Base-by-base conservation (phyloP, 2,329 filamentous ascomycete species). In the Xylariales sp. region DNA sequence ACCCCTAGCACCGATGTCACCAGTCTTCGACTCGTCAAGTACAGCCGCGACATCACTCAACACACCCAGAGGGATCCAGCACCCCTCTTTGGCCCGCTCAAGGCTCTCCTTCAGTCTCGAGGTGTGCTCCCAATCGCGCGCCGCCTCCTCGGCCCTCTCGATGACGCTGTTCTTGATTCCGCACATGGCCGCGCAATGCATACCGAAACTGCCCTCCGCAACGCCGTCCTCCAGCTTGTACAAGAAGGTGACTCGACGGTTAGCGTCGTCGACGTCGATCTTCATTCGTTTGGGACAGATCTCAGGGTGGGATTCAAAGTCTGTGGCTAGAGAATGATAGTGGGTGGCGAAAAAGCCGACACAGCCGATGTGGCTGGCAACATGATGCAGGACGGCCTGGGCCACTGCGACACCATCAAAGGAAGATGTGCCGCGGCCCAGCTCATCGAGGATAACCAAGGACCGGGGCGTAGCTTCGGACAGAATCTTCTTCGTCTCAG, bases 181-280 rank as follows among this genome's bases (percentile, higher is more conserved):
- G 55, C 93, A 98, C 93, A 98, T 98, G 46, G 88, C 84, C 1
- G 93, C 93, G 59, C 93, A 98, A 63, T 98, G 93, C 93, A 98
- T 98, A 54, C 93, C 93, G 57, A 97, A 98, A 57, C 88, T 95
- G 12, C 93, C 93, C 63, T 97, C 90, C 0, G 93, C 93, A 8
- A 97, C 88, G 2, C 93, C 93, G 11, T 88, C 79, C 63, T 97
- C 93, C 0, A 98, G 77, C 56, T 88, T 90, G 69, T 98, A 98
- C 42, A 98, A 62, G 67, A 98, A 98, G 0, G 91, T 96, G n/a
- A 98, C 82, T n/a, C 83, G 81, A 18, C 88, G 78, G 44, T 88
- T 77, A 34, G 75, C 78, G 4, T 93, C 86, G 49, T 98, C 91
- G 2, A 98, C 93, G 44, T 90, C 80, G 44, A 98, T 97, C 48